Evolutionary conservation across 441 rosid species (phyloP), one percentile per base, ranked within the genome.

Genomic region (Flueggea neowawraea): DNA sequence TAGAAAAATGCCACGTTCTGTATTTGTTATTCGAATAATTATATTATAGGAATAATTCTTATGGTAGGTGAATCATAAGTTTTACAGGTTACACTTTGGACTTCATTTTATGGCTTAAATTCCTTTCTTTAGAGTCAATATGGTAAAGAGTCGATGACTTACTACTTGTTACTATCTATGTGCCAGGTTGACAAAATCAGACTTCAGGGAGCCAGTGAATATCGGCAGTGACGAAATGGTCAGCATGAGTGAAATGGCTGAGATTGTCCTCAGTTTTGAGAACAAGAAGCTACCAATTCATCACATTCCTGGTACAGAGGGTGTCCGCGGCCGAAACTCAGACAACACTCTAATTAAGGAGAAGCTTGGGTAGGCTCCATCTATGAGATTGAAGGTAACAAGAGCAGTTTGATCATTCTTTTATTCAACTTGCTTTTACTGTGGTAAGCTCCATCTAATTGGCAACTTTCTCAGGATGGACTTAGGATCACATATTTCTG

Each of bases 191-290:
- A 91, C 95, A 2, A 91, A 88, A 73, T 93, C 98, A n/a, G 96
- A 93, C 70, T 93, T 93, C 82, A 88, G 87, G 15, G 98, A 93
- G 86, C 97, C 98, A 0, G 89, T 90, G 71, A 93, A 93, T 77
- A 93, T 93, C 12, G 98, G 97, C 63, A 93, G 98, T 31, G 98
- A 93, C 78, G 98, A 90, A 84, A 88, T 88, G 97, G 98, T 93
- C 54, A 88, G 98, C 87, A 93, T 93, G 98, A 93, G 90, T 58
- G 96, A 85, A 75, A 90, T 93, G 97, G 97, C 98, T 17, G 96
- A 88, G 84, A 90, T 86, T 67, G 92, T 93, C 68, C 95, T 93
- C 16, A 77, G 97, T 72, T 88, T 93, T 64, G 97, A 90, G 59
- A 67, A 85, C 63, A 88, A 77, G 82, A 86, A 80, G 68, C 94